A percentile compares a stretch with the other conserved stretches of the same genome.
phyloP scores from a whole-genome alignment of 306 rosid genomes.

The Cajanus cajan region DNA sequence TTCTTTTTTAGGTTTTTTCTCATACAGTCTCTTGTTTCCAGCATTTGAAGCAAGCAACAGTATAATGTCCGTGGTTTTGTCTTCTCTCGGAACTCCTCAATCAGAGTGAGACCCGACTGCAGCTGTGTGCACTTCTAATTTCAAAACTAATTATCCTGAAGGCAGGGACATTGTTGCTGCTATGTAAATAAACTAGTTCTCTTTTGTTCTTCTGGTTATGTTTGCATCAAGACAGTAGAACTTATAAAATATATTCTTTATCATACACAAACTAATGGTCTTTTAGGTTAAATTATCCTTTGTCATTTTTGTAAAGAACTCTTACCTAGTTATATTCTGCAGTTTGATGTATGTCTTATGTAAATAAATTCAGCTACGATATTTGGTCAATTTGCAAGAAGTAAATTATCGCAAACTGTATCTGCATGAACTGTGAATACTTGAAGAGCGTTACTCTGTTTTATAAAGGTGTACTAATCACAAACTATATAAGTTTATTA shows the following conservation, averaged over 20 bases:
- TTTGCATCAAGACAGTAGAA: not conserved
- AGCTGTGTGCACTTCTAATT: not conserved
- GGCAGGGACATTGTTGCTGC: slow-evolving; percentile 20
- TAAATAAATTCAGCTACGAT: slow-evolving; percentile 15
- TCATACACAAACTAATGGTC: not conserved
- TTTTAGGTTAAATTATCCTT: not conserved
- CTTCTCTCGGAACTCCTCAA: not conserved
- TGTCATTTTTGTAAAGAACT: slow-evolving; percentile 16
- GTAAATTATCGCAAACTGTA: no score
- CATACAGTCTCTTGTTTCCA: slow-evolving; percentile 9
- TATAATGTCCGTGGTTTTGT: not conserved
- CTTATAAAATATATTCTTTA: not conserved
- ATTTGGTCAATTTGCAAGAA: no score
- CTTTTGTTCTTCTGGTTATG: not conserved
- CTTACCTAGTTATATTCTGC: not conserved
- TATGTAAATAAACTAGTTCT: slow-evolving; percentile 24
- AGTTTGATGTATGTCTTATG: not conserved
- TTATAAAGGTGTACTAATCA: not conserved
- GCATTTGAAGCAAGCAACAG: slow-evolving; percentile 21
- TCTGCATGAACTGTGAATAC: no score
- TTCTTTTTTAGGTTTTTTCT: slow-evolving; percentile 13
- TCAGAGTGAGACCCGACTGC: not conserved
- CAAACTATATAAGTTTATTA: no score
- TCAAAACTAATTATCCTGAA: slow-evolving; percentile 7
- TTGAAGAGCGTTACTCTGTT: no score